Conservation (phyloP, 2,329 filamentous ascomycete genomes). For the Massarina eburnea region DNA sequence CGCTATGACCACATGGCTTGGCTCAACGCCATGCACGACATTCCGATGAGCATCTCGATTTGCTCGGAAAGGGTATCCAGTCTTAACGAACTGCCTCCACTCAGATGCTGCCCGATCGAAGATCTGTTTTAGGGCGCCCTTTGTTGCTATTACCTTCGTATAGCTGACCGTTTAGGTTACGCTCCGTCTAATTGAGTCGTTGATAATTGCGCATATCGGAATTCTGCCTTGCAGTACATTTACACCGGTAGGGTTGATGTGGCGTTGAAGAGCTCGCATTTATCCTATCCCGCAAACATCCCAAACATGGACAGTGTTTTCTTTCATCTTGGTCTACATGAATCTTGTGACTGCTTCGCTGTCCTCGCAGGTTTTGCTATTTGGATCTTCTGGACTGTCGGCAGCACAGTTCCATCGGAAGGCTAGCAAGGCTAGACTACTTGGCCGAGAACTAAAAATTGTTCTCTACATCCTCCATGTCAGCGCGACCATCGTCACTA, state of each 20-base stretch:
- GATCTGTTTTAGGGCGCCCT: too few species aligned
- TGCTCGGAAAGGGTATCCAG: background rate
- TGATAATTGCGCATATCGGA: background rate
- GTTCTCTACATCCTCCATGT: slow-evolving; percentile 52
- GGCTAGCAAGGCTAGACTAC: slow-evolving; percentile 41
- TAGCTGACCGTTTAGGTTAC: background rate
- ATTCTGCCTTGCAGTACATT: slow-evolving; percentile 22
- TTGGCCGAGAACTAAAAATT: slow-evolving; percentile 47
- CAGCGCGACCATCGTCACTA: slow-evolving; percentile 51
- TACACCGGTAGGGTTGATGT: background rate
- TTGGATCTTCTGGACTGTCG: slow-evolving; percentile 52
- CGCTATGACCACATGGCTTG: slow-evolving; percentile 7
- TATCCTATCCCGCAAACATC: too few species aligned
- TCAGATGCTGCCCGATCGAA: background rate
- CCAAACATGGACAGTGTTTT: background rate
- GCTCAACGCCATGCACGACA: background rate
- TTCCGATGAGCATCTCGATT: slow-evolving; percentile 1
- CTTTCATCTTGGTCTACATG: slow-evolving; percentile 17
- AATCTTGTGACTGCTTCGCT: slow-evolving; percentile 53
- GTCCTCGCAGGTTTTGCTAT: slow-evolving; percentile 54
- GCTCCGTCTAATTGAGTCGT: background rate
- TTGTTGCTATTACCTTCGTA: too few species aligned
- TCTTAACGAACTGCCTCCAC: background rate
- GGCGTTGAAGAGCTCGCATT: slow-evolving; percentile 23
- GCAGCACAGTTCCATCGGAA: slow-evolving; percentile 51